Evolutionary conservation across 768 basidiomycete species (phyloP).

Genomic region (Termitomyces sp.): DNA sequence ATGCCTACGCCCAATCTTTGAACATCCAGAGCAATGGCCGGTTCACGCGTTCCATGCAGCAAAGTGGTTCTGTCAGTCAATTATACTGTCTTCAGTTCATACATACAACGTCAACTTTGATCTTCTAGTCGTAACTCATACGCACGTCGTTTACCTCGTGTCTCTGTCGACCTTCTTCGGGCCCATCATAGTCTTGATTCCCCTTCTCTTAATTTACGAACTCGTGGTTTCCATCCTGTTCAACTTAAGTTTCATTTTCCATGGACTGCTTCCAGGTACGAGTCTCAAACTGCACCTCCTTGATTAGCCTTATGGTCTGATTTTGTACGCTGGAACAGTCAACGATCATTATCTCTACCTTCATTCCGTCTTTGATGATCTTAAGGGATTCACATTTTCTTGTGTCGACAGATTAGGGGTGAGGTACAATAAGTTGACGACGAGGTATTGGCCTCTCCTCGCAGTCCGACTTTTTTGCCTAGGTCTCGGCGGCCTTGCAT

Average conservation of each 20-base stretch:
- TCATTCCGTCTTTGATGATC: conserved; percentile 32
- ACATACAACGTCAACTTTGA: neutral
- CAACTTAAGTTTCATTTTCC: conserved; percentile 32
- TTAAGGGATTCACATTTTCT: conserved; percentile 35
- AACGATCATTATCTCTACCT: conserved; percentile 32
- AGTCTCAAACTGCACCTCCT: neutral
- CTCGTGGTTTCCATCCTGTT: conserved; percentile 32
- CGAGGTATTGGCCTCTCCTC: conserved; percentile 32
- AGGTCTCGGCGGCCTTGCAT: conserved; percentile 27
- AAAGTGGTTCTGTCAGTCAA: conserved; percentile 19
- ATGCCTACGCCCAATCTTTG: conserved; percentile 10
- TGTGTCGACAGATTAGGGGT: conserved; percentile 35
- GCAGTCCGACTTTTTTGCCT: conserved; percentile 31
- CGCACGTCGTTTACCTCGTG: conserved; percentile 34
- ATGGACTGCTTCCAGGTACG: conserved; percentile 35
- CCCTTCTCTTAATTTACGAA: conserved; percentile 34
- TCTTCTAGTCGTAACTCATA: conserved; percentile 24
- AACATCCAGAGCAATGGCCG: conserved; percentile 22
- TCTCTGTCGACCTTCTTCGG: conserved; percentile 42
- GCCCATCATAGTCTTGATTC: conserved; percentile 37
- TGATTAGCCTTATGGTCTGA: neutral
- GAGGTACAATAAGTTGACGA: conserved; percentile 39
- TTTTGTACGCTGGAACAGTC: conserved; percentile 22
- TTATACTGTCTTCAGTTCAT: neutral
- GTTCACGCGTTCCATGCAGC: conserved; percentile 12